Conservation (phyloP, 2,329 filamentous ascomycete genomes). For the Penicillium occitanis region DNA sequence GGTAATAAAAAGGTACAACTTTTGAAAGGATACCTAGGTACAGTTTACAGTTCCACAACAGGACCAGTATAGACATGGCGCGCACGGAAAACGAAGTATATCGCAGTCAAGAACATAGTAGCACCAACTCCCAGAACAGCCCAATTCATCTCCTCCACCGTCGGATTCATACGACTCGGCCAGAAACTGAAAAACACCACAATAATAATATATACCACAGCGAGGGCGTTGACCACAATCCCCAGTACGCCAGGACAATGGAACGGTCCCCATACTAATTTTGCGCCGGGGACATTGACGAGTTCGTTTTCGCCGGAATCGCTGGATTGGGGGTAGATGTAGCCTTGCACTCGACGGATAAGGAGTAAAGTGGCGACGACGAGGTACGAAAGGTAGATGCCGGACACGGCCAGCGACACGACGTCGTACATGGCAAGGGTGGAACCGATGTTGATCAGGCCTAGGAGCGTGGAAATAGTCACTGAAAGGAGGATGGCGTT, state of each 20-base stretch:
- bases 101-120: constrained; percentile 40
- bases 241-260: constrained; percentile 38
- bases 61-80: constrained; percentile 36
- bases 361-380: constrained; percentile 30
- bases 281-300: constrained; percentile 30
- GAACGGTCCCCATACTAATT: constrained; percentile 34
- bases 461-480: background rate
- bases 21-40: background rate
- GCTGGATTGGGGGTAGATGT: constrained; percentile 23
- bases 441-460: constrained; percentile 37
- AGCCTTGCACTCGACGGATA: constrained; percentile 29
- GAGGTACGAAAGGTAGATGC: constrained; percentile 35
- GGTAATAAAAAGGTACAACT: background rate
- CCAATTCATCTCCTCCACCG: constrained; percentile 50
- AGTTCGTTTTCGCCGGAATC: constrained; percentile 24
- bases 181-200: constrained; percentile 54
- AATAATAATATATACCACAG: constrained; percentile 47
- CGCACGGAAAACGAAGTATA: constrained; percentile 43
- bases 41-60: constrained; percentile 26
- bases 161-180: constrained; percentile 41
- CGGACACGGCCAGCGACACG: constrained; percentile 35
- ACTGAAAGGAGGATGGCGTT: constrained; percentile 18
- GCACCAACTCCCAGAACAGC: constrained; percentile 44
- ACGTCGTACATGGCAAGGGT: constrained; percentile 35
- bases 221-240: constrained; percentile 45